These are phyloP conservation scores for Venturia nashicola DNA, from an alignment of 2,329 filamentous ascomycete species.

Conservation along the genomic window DNA sequence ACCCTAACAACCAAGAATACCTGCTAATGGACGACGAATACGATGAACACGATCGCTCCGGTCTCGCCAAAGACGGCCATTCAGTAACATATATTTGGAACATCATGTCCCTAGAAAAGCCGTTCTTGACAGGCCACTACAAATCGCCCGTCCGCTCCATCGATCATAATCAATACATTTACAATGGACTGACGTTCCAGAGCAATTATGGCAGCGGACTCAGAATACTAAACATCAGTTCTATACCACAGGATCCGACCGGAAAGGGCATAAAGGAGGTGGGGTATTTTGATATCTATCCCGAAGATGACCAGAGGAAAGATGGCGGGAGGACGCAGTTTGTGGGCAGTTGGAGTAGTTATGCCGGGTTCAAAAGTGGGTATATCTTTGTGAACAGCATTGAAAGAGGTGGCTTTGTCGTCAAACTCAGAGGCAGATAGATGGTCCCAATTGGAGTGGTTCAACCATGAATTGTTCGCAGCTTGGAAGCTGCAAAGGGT, in stretches of 20 bases:
- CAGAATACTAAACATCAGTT: conserved; percentile 20
- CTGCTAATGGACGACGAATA: conserved; percentile 40
- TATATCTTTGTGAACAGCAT: conserved; percentile 28
- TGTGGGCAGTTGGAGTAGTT: conserved; percentile 24
- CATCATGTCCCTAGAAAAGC: conserved; percentile 28
- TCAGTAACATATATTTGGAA: conserved; percentile 41
- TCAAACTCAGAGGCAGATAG: conserved; percentile 12
- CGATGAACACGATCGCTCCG: conserved; percentile 31
- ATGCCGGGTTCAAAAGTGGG: conserved; percentile 24
- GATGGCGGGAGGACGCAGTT: conserved; percentile 26
- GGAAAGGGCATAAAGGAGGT: conserved; percentile 20
- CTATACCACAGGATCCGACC: conserved; percentile 19
- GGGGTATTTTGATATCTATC: conserved; percentile 23
- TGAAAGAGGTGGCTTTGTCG: conserved; percentile 25
- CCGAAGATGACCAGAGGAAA: conserved; percentile 18
- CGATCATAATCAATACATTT: conserved; percentile 39
- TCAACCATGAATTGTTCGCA: neutral
- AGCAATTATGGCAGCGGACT: conserved; percentile 39
- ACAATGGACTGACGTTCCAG: conserved; percentile 35
- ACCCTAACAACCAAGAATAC: conserved; percentile 30
- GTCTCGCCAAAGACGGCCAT: conserved; percentile 28
- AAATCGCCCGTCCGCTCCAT: conserved; percentile 30
- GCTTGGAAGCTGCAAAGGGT: neutral
- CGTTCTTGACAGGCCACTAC: conserved; percentile 32
- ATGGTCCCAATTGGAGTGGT: neutral